phyloP scores from a whole-genome alignment of 352 stramenopile genomes.

The Phytophthora brassicae region DNA sequence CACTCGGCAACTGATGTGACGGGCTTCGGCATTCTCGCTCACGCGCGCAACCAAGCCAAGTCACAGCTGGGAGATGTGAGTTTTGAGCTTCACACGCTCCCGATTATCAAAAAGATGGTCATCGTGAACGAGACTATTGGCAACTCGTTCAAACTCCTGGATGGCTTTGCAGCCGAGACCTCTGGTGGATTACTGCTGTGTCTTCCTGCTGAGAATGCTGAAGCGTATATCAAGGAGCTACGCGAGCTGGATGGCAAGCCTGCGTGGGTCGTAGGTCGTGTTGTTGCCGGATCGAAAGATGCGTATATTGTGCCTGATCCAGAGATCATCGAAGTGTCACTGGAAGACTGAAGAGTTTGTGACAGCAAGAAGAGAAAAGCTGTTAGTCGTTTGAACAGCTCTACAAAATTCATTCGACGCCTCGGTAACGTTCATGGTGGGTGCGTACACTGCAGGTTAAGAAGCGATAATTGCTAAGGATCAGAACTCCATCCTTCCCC shows the following conservation, averaged over 20 bases:
- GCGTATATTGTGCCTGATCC: slow-evolving; percentile 57
- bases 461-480: too few relatives aligned
- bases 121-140: slow-evolving; percentile 88
- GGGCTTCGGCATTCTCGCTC: slow-evolving; percentile 94
- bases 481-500: too few relatives aligned
- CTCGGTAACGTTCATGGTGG: too few relatives aligned
- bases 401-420: too few relatives aligned
- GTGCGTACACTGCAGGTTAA: too few relatives aligned
- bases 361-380: too few relatives aligned
- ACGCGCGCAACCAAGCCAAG: slow-evolving; percentile 93
- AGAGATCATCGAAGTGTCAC: slow-evolving; percentile 59
- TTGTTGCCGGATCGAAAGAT: slow-evolving; percentile 75
- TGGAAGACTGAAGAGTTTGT: slow-evolving; percentile 35
- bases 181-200: slow-evolving; percentile 93
- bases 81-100: slow-evolving; percentile 93
- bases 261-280: slow-evolving; percentile 92
- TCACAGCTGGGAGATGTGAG: slow-evolving; percentile 88
- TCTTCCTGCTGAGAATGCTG: slow-evolving; percentile 81
- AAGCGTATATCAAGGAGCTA: slow-evolving; percentile 88
- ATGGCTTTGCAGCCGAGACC: slow-evolving; percentile 93
- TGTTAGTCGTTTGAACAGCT: too few relatives aligned
- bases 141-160: slow-evolving; percentile 92
- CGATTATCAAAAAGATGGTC: slow-evolving; percentile 90
- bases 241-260: slow-evolving; percentile 84
- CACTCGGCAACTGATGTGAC: slow-evolving; percentile 96